Evolutionary conservation across 306 rosid genomes (phyloP).

Genomic region (Pachyrhizus erosus): DNA sequence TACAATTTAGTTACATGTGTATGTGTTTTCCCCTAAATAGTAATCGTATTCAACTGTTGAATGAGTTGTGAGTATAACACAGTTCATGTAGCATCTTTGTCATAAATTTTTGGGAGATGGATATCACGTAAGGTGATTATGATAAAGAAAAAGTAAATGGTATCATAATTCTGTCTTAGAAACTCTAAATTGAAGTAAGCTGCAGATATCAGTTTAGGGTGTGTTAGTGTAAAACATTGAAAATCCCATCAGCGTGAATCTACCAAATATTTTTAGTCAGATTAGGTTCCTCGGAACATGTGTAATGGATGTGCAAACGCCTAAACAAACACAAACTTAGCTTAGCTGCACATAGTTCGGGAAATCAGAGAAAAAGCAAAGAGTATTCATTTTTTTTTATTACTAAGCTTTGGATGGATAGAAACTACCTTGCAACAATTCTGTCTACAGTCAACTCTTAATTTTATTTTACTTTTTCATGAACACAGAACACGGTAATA

Average conservation of each 20-base stretch:
- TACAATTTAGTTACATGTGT: not conserved
- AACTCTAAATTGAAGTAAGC: conserved; percentile 21
- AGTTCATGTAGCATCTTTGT: conserved; percentile 24
- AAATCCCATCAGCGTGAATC: not conserved
- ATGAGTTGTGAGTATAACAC: conserved; percentile 29
- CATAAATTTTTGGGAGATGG: conserved; percentile 11
- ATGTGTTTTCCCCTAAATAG: not conserved
- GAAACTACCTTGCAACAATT: conserved; percentile 4
- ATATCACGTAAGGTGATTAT: conserved; percentile 20
- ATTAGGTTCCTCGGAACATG: not conserved
- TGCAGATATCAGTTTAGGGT: not conserved
- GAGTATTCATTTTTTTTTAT: not conserved
- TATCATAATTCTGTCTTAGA: not conserved
- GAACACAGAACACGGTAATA: not conserved
- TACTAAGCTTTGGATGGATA: not conserved
- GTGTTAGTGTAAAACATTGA: not conserved
- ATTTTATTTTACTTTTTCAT: not conserved
- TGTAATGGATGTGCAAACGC: not conserved
- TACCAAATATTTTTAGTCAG: not conserved
- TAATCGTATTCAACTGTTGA: not conserved
- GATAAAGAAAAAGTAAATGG: conserved; percentile 22
- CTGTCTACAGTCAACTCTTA: not conserved
- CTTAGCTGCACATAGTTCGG: not conserved
- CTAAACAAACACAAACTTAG: not conserved
- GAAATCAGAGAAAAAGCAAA: conserved; percentile 1